Evolutionary conservation across 495 filamentous ascomycete species (phyloP).

Genomic region (Niebla homalea): DNA sequence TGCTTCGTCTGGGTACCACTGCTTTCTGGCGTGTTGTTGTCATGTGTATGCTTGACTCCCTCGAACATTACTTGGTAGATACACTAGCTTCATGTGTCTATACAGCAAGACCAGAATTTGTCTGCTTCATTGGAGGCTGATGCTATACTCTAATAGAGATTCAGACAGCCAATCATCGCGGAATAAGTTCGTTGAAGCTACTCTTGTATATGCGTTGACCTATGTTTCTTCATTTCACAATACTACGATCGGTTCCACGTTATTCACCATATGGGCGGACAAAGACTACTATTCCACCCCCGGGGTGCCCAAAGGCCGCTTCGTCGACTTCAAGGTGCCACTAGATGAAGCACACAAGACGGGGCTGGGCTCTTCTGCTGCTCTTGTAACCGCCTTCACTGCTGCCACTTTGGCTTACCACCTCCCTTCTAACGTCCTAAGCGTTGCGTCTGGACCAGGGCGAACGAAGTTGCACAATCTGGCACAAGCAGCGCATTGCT

Average conservation of each 20-base stretch:
- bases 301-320: slow-evolving; percentile 34
- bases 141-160: slow-evolving; percentile 21
- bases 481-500: slow-evolving; percentile 84
- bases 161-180: slow-evolving; percentile 20
- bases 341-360: slow-evolving; percentile 82
- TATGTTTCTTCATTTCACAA: slow-evolving; percentile 50
- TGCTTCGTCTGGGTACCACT: too few species aligned
- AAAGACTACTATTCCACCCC: slow-evolving; percentile 91
- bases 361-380: slow-evolving; percentile 88
- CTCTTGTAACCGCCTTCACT: slow-evolving; percentile 81
- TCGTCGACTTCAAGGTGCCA: slow-evolving; percentile 64
- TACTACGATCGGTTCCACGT: slow-evolving; percentile 48
- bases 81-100: too few species aligned
- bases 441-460: slow-evolving; percentile 27
- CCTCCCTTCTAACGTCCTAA: slow-evolving; percentile 47
- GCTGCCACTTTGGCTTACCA: slow-evolving; percentile 66
- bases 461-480: slow-evolving; percentile 65
- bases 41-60: too few species aligned
- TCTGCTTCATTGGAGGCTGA: neutral
- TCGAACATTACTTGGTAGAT: too few species aligned
- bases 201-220: slow-evolving; percentile 73
- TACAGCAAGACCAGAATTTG: too few species aligned
- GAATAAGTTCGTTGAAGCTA: slow-evolving; percentile 86
- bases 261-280: slow-evolving; percentile 82
- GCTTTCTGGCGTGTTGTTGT: too few species aligned